A percentile compares a stretch with the other conserved stretches of the same genome.
These are phyloP conservation scores for Coemansia sp. DNA, from an alignment of 192 early-diverging fungal genomes.

Conservation along the genomic window DNA sequence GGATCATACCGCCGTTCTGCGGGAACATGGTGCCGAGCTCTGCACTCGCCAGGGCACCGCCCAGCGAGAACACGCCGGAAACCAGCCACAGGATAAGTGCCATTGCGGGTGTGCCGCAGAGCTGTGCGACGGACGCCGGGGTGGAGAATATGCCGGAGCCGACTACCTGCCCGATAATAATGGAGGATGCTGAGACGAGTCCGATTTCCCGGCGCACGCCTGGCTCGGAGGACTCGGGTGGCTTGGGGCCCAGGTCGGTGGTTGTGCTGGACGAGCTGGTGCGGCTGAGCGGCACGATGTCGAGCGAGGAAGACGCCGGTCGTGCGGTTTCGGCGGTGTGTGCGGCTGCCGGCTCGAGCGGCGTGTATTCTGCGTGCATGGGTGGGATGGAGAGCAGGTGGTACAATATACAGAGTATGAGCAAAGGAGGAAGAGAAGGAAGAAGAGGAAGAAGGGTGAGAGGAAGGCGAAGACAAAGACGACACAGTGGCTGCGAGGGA, in stretches of 20 bases:
- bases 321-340: too few relatives aligned
- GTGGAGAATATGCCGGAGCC: slow-evolving; percentile 81
- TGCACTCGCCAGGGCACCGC: slow-evolving; percentile 81
- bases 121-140: slow-evolving; percentile 66
- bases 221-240: slow-evolving; percentile 20
- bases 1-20: slow-evolving; percentile 82
- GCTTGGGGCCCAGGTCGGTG: slow-evolving; percentile 1
- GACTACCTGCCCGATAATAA: slow-evolving; percentile 72
- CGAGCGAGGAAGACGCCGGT: neutral
- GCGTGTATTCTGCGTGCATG: slow-evolving; percentile 35
- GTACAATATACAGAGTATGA: too few relatives aligned
- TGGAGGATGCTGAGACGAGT: slow-evolving; percentile 59
- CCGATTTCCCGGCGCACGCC: slow-evolving; percentile 45
- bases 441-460: too few relatives aligned
- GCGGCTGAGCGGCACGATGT: neutral
- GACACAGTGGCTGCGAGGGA: too few relatives aligned
- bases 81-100: slow-evolving; percentile 72
- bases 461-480: too few relatives aligned
- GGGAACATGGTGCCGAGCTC: slow-evolving; percentile 89
- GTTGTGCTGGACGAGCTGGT: neutral
- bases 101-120: slow-evolving; percentile 63
- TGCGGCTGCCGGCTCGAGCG: slow-evolving; percentile 11
- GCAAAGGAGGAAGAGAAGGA: too few relatives aligned
- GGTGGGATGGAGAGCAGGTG: too few relatives aligned
- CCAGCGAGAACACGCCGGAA: slow-evolving; percentile 70